Percentiles rank a stretch among this genome's conserved stretches.
Evolutionary conservation across 2,329 filamentous ascomycete species (phyloP).

Genomic region (Colletotrichum viniferum): DNA sequence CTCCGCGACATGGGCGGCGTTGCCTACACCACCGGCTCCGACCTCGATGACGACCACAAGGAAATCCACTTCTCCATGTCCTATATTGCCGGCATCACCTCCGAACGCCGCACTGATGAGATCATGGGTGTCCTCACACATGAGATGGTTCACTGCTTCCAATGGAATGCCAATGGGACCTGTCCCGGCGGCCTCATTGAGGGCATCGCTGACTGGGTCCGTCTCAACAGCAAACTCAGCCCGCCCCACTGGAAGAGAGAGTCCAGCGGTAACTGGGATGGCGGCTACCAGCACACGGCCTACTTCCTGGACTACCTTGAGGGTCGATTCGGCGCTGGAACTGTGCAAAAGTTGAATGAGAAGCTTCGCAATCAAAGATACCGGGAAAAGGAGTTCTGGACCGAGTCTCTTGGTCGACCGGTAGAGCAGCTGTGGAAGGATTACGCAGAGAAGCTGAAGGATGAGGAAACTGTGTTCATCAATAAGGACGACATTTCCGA

Average conservation of each 20-base stretch:
- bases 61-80: constrained; percentile 86
- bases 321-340: constrained; percentile 61
- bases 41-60: constrained; percentile 85
- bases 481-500: constrained; percentile 25
- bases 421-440: constrained; percentile 77
- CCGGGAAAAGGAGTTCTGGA: constrained; percentile 70
- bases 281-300: constrained; percentile 87
- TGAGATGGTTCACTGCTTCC: constrained; percentile 94
- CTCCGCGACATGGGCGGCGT: constrained; percentile 82
- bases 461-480: constrained; percentile 24
- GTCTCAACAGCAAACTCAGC: constrained; percentile 72
- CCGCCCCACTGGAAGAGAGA: constrained; percentile 84
- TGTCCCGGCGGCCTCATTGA: constrained; percentile 83
- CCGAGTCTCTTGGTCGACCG: constrained; percentile 66
- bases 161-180: constrained; percentile 69
- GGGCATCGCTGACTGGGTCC: constrained; percentile 92
- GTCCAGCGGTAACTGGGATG: constrained; percentile 73
- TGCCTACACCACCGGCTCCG: constrained; percentile 83
- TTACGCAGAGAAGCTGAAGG: constrained; percentile 55
- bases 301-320: constrained; percentile 92
- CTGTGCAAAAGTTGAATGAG: constrained; percentile 69
- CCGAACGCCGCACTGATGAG: constrained; percentile 58
- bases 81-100: constrained; percentile 66
- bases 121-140: constrained; percentile 85
- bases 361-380: constrained; percentile 68